Base-by-base conservation (phyloP, 192 early-diverging fungal genomes). In the Coemansia sp. region DNA sequence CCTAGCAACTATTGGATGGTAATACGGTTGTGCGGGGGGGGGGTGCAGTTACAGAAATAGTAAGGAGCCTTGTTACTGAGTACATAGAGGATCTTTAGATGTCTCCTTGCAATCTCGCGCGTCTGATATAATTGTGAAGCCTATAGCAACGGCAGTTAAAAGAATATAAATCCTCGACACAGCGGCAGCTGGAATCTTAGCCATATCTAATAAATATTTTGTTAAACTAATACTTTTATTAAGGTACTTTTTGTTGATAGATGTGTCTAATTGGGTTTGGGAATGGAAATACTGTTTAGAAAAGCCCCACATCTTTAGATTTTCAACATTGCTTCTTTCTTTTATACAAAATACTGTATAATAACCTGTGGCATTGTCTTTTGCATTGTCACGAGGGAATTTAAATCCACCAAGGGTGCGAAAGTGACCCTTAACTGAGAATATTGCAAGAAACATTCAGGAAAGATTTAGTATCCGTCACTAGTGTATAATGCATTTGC, bases 51-150 rank as follows among this genome's bases (percentile, higher is more conserved):
- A 52, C 50, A 52, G 9, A 24, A 52, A 6, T 31, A 31, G 12
- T 52, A 5, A 16, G 7, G 5, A 52, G 16, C 16, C 16, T 50
- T 21, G 16, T 32, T 44, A 72, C 21, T 54, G 53, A 23, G 77
- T 80, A 54, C 77, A 80, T 3, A 80, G 56, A 25, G 77, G 77
- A 28, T 80, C 77, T 58, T 60, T 80, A n/a, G 51, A 61, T 19
- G 76, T 78, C 9, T 63, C 68, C 55, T 73, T 80, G 62, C 77
- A 80, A 41, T 80, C 77, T 23, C 71, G 64, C 7, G 60, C 51
- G 8, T 61, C 68, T 3, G 61, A 2, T 10, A 32, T 38, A 1
- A 51, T 30, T 16, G 54, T 48, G 25, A 54, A 60, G 57, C 57
- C 58, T 28, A 47, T 41, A 7, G 58, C 32, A 49, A 55, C 24